phyloP scores from a whole-genome alignment of 1,139 yeast species.

The Pichia sp. region DNA sequence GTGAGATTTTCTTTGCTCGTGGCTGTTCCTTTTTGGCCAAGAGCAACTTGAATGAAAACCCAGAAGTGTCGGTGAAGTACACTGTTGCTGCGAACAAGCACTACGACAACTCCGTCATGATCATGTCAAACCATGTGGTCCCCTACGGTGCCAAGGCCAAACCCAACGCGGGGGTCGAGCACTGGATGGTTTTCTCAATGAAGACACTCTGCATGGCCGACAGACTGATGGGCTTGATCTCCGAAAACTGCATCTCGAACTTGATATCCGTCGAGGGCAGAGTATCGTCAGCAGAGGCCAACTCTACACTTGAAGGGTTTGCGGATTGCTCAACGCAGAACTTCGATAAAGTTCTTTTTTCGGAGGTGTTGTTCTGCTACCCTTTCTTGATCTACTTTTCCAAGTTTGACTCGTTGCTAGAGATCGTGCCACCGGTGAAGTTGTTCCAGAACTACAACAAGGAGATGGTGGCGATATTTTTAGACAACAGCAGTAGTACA shows the following conservation, averaged over 20 bases:
- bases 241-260: slow-evolving; percentile 20
- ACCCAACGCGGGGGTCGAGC: slow-evolving; percentile 20
- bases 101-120: slow-evolving; percentile 26
- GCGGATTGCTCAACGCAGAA: not conserved
- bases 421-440: slow-evolving; percentile 37
- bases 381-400: slow-evolving; percentile 33
- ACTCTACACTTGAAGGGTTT: not conserved
- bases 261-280: slow-evolving; percentile 2
- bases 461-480: slow-evolving; percentile 31
- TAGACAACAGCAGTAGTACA: not conserved
- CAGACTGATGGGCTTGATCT: slow-evolving; percentile 32
- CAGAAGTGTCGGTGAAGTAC: slow-evolving; percentile 14
- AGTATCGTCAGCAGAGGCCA: slow-evolving; percentile 1
- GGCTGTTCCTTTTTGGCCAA: slow-evolving; percentile 37
- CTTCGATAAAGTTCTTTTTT: slow-evolving; percentile 27
- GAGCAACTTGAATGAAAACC: slow-evolving; percentile 22
- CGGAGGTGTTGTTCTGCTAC: slow-evolving; percentile 38
- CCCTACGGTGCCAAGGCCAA: not conserved
- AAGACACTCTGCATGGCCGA: slow-evolving; percentile 37
- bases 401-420: slow-evolving; percentile 27
- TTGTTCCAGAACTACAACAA: slow-evolving; percentile 34
- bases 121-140: not conserved
- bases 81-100: slow-evolving; percentile 26
- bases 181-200: slow-evolving; percentile 38
- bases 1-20: slow-evolving; percentile 37